phyloP scores from a whole-genome alignment of 352 stramenopile genomes.

The Phytophthora parvispora region DNA sequence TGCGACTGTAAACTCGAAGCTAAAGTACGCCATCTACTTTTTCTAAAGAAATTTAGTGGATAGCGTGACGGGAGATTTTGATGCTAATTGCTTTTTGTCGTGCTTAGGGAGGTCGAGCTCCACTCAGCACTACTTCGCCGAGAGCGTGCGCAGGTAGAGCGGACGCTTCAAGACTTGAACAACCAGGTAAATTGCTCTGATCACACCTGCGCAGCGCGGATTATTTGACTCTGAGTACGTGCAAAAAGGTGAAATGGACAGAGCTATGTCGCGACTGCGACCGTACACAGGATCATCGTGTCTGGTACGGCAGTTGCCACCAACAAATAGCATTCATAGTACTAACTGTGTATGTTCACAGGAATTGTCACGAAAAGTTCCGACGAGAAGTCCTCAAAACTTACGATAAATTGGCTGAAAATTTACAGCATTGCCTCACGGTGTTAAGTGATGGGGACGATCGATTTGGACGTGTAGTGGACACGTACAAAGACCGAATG shows the following conservation, averaged over 20 bases:
- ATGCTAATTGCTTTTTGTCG: not conserved
- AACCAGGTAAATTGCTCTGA: constrained; percentile 20
- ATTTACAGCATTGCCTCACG: constrained; percentile 14
- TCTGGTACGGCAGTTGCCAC: constrained; percentile 25
- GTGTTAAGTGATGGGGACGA: constrained; percentile 7
- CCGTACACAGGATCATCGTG: constrained; percentile 17
- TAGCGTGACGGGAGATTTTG: no score
- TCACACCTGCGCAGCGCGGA: not conserved
- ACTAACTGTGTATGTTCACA: not conserved
- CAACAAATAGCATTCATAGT: not conserved
- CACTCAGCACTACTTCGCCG: constrained; percentile 11
- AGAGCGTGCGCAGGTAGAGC: constrained; percentile 22
- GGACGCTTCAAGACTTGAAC: constrained; percentile 18
- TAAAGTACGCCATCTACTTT: constrained; percentile 28
- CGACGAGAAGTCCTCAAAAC: constrained; percentile 23
- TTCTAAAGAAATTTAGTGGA: no score
- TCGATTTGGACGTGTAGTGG: not conserved
- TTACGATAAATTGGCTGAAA: constrained; percentile 8
- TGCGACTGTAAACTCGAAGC: constrained; percentile 16
- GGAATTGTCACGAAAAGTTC: constrained; percentile 34
- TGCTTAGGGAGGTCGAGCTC: constrained; percentile 8
- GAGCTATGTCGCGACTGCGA: constrained; percentile 16
- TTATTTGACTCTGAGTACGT: not conserved
- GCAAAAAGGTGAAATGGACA: constrained; percentile 37
- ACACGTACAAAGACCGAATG: constrained; percentile 8